Conservation (phyloP, 2,329 filamentous ascomycete species). For the Cryphonectria radicalis region DNA sequence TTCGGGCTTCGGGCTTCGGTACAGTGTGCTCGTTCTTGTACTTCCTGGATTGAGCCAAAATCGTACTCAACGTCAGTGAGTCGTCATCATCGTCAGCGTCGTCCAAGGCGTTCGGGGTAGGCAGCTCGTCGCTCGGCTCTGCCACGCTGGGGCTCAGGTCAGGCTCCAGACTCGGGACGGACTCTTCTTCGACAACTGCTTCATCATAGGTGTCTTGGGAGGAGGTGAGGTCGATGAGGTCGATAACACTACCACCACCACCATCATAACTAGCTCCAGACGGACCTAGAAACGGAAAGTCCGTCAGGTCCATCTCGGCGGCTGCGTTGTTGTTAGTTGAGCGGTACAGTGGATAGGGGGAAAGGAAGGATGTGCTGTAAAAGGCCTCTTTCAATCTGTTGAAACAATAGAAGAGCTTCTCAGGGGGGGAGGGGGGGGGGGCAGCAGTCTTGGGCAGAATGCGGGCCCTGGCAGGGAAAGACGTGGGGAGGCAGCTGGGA, state of each 20-base stretch:
- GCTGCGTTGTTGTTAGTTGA: neutral
- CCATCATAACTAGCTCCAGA: neutral
- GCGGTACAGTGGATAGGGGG: neutral
- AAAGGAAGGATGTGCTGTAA: neutral
- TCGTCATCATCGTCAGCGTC: neutral
- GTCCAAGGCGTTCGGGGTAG: neutral
- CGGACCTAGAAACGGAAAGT: neutral
- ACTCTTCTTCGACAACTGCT: conserved; percentile 7
- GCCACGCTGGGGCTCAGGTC: neutral
- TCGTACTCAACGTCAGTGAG: neutral
- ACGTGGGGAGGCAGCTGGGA: neutral
- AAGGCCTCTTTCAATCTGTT: neutral
- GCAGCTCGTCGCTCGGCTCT: neutral
- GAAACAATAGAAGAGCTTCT: neutral
- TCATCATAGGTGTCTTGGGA: neutral
- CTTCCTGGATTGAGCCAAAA: conserved; percentile 14
- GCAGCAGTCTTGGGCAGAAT: neutral
- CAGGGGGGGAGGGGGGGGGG: too few species aligned
- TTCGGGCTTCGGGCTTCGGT: neutral
- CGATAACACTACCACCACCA: too few species aligned
- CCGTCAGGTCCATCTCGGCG: neutral
- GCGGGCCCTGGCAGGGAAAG: neutral
- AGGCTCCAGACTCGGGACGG: conserved; percentile 6
- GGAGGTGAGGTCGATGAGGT: conserved; percentile 2
- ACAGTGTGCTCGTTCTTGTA: neutral